Percentiles rank a stretch among this genome's conserved stretches.
Evolutionary conservation across 2,329 filamentous ascomycete genomes (phyloP).

Genomic region (Teratosphaeriaceae sp.): DNA sequence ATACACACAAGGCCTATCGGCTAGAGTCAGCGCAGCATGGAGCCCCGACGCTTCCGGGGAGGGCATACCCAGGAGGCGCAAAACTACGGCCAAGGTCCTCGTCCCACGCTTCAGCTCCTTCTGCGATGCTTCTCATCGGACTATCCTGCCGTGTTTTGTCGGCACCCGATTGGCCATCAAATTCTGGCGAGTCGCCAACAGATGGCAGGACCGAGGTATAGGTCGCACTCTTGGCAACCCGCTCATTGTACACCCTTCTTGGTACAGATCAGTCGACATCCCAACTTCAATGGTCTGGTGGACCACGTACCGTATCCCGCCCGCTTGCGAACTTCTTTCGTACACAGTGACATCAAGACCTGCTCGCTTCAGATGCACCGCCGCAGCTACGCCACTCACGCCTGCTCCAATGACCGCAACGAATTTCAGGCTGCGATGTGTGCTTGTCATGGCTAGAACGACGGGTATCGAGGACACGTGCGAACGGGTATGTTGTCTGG

Average conservation of each 20-base stretch:
- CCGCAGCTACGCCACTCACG: conserved; percentile 44
- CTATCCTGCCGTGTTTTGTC: conserved; percentile 11
- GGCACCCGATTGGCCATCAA: conserved; percentile 5
- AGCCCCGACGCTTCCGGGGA: conserved; percentile 26
- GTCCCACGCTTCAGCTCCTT: neutral
- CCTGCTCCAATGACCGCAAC: conserved; percentile 46
- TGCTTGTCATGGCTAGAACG: conserved; percentile 37
- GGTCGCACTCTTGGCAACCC: conserved; percentile 40
- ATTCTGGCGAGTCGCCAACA: conserved; percentile 27
- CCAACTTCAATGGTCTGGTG: neutral
- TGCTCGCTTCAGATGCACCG: conserved; percentile 39
- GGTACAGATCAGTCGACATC: neutral
- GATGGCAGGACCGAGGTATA: conserved; percentile 39
- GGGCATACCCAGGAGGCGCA: conserved; percentile 45
- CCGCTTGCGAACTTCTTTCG: conserved; percentile 46
- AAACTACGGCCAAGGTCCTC: conserved; percentile 7
- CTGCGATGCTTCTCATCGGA: conserved; percentile 12
- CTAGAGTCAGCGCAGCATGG: too few relatives aligned
- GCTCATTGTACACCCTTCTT: conserved; percentile 45
- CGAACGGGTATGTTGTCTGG: too few relatives aligned
- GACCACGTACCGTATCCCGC: conserved; percentile 48
- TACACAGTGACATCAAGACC: conserved; percentile 48
- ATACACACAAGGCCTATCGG: too few relatives aligned
- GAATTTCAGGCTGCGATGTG: neutral
- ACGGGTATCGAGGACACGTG: too few relatives aligned